A percentile compares a stretch with the other conserved stretches of the same genome.
These are phyloP conservation scores for Suillus cothurnatus DNA, from an alignment of 768 basidiomycete genomes.

Conservation along the genomic window DNA sequence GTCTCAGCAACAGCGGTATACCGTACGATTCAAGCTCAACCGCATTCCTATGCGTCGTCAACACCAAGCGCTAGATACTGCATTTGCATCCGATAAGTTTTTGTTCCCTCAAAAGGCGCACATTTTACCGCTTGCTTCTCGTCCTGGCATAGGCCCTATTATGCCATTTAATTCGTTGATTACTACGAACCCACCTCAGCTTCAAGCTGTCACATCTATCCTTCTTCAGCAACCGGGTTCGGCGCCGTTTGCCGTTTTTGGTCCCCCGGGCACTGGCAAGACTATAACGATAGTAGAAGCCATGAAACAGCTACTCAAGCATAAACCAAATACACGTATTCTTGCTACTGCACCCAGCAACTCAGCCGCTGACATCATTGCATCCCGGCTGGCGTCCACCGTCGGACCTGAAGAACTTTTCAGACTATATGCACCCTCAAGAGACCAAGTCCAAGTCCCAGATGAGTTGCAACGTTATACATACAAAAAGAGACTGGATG, in stretches of 20 bases:
- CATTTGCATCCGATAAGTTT: slow-evolving; percentile 41
- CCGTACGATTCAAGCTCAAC: slow-evolving; percentile 59
- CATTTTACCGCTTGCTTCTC: slow-evolving; percentile 4
- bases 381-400: slow-evolving; percentile 38
- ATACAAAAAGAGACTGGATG: slow-evolving; percentile 33
- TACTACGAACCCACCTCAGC: slow-evolving; percentile 46
- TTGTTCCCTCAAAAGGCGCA: slow-evolving; percentile 44
- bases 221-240: slow-evolving; percentile 45
- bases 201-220: slow-evolving; percentile 52
- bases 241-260: slow-evolving; percentile 61
- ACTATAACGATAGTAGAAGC: slow-evolving; percentile 67
- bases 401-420: slow-evolving; percentile 46
- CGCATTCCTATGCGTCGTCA: slow-evolving; percentile 54
- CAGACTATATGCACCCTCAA: slow-evolving; percentile 54
- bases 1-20: slow-evolving; percentile 36
- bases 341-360: slow-evolving; percentile 72
- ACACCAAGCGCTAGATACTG: slow-evolving; percentile 52
- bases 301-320: slow-evolving; percentile 53
- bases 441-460: slow-evolving; percentile 40
- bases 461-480: slow-evolving; percentile 41
- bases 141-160: slow-evolving; percentile 10
- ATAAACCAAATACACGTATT: slow-evolving; percentile 45
- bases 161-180: slow-evolving; percentile 46
- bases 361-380: slow-evolving; percentile 65
- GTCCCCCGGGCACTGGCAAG: slow-evolving; percentile 72